phyloP scores from a whole-genome alignment of 495 filamentous ascomycete species.

The Aspergillus funiculosus region DNA sequence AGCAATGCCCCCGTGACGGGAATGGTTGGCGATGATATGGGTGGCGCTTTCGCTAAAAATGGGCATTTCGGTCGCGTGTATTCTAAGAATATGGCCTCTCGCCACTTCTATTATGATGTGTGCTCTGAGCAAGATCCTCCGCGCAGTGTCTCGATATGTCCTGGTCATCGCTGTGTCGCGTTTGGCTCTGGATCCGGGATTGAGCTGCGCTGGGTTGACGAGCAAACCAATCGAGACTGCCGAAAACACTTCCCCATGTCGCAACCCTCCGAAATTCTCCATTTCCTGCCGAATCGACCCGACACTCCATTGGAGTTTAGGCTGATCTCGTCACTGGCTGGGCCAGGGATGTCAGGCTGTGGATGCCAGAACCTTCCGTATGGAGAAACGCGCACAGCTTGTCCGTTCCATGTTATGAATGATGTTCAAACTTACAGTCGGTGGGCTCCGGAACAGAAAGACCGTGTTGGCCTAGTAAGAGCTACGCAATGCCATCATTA shows the following conservation, averaged over 20 bases:
- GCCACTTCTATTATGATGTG: slow-evolving; percentile 49
- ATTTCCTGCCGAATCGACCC: slow-evolving; percentile 56
- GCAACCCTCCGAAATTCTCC: slow-evolving; percentile 59
- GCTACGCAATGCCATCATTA: slow-evolving; percentile 57
- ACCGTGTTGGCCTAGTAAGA: slow-evolving; percentile 30
- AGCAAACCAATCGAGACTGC: slow-evolving; percentile 51
- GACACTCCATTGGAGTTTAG: slow-evolving; percentile 47
- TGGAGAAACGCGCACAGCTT: slow-evolving; percentile 23
- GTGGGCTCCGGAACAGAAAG: slow-evolving; percentile 22
- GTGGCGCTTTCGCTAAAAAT: not conserved
- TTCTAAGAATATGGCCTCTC: slow-evolving; percentile 23
- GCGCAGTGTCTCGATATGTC: slow-evolving; percentile 62
- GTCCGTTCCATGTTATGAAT: slow-evolving; percentile 29
- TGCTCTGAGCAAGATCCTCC: slow-evolving; percentile 63
- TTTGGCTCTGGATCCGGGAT: slow-evolving; percentile 65
- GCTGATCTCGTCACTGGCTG: slow-evolving; percentile 61
- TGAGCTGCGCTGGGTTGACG: slow-evolving; percentile 69
- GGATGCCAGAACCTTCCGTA: slow-evolving; percentile 27
- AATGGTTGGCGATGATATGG: not conserved
- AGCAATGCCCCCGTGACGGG: not conserved
- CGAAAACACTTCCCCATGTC: slow-evolving; percentile 62
- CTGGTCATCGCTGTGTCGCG: slow-evolving; percentile 60
- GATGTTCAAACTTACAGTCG: slow-evolving; percentile 27
- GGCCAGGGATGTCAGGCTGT: slow-evolving; percentile 37
- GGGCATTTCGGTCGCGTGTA: slow-evolving; percentile 11